Base-by-base conservation (phyloP, 2,329 filamentous ascomycete species). In the Colletotrichum euphorbiae region DNA sequence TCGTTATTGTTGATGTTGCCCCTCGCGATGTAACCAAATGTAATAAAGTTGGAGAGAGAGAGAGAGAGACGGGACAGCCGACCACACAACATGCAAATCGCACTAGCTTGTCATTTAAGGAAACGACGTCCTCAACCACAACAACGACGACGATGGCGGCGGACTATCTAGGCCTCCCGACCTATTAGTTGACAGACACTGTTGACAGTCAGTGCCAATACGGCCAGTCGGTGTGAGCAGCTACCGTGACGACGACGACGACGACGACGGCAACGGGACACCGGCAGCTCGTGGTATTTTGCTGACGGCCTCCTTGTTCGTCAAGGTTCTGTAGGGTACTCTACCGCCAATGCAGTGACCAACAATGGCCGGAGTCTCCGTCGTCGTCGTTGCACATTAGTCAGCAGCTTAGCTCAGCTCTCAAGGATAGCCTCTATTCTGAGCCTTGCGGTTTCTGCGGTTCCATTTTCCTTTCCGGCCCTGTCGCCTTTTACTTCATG, bases 391-490 rank as follows among this genome's bases (percentile, higher is more conserved):
- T 28, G 24, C 4, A 28, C 6, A 28, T 5, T 4, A 24, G 3
- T 24, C 4, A 24, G 24, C 24, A 24, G 24, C 24, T 24, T 5
- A 4, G 24, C 24, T 24, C 24, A 24, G 24, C 21, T 21, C 21
- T 42, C 63, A 56, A 21, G 40, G 57, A 62, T 38, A 8, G 24
- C 24, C 56, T 61, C 57, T 46, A 66, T 62, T 62, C 24, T 21
- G 21, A 4, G 21, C 4, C 21, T 21, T 21, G 21, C 4, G 21
- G 21, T 21, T 21, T 21, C 21, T 21, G 3, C 4, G 21, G 21
- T 21, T 21, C 21, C 21, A 21, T 21, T 3, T 21, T 21, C 21
- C 21, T 3, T 21, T 21, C 3, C 3, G 3, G 21, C 21, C 21
- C 21, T 21, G 3, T 21, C 4, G 21, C 21, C 21, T 21, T 21